These are phyloP conservation scores for Sarocladiaceae sp. DNA, from an alignment of 2,329 filamentous ascomycete species.

Conservation along the genomic window DNA sequence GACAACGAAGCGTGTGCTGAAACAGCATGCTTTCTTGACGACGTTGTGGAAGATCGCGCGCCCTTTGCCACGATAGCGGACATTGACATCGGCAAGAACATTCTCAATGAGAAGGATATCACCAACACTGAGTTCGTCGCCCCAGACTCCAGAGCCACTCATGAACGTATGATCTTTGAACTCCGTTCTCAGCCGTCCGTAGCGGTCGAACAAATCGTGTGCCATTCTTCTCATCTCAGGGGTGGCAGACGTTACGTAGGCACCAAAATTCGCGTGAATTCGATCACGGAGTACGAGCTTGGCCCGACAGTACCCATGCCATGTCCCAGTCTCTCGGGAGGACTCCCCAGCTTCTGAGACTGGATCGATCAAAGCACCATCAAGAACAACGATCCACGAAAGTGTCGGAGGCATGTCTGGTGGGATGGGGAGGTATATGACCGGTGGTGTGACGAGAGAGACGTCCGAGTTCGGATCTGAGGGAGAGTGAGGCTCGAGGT, in stretches of 20 bases:
- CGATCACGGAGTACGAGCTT: background rate
- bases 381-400: background rate
- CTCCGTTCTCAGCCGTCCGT: background rate
- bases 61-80: background rate
- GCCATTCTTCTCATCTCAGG: conserved; percentile 1
- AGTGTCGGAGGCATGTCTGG: no score
- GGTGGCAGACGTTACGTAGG: background rate
- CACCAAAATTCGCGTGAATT: background rate
- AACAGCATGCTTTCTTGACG: no score
- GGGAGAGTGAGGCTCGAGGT: background rate
- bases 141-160: conserved; percentile 1
- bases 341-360: background rate
- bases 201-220: conserved; percentile 3
- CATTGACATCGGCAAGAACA: background rate
- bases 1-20: background rate
- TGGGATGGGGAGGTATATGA: background rate
- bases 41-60: background rate
- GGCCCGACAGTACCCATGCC: background rate
- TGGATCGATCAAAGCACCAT: background rate
- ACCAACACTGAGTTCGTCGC: background rate
- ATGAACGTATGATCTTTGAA: background rate
- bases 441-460: background rate
- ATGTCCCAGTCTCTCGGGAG: background rate
- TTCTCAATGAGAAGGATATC: conserved; percentile 3
- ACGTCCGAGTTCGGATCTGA: background rate